A percentile compares a stretch with the other conserved stretches of the same genome.
phyloP scores from a whole-genome alignment of 352 stramenopile species.

The Thraustotheca clavata region DNA sequence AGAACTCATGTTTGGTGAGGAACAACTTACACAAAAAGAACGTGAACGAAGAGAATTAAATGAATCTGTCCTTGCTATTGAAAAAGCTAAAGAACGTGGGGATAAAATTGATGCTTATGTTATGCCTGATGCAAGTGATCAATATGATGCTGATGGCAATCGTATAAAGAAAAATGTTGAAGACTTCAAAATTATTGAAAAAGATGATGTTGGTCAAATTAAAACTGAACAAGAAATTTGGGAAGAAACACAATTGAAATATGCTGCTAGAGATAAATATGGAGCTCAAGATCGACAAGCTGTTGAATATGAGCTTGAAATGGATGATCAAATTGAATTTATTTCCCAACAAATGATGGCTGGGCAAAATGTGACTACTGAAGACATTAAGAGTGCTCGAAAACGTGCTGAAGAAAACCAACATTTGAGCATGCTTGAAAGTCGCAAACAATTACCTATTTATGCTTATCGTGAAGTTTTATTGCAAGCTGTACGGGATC shows the following conservation, averaged over 20 bases:
- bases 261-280: conserved; percentile 43
- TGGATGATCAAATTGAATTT: conserved; percentile 99
- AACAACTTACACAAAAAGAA: conserved; percentile 70
- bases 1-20: conserved; percentile 70
- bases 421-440: conserved; percentile 93
- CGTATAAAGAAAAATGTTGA: conserved; percentile 87
- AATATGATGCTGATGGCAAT: conserved; percentile 83
- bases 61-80: conserved; percentile 84
- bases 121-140: conserved; percentile 94
- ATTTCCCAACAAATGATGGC: conserved; percentile 89
- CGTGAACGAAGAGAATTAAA: conserved; percentile 76
- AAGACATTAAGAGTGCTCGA: conserved; percentile 60
- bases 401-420: conserved; percentile 67
- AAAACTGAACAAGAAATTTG: conserved; percentile 98
- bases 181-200: conserved; percentile 66
- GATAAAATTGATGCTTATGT: conserved; percentile 84
- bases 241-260: conserved; percentile 95
- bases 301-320: conserved; percentile 94
- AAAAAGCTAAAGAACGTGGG: conserved; percentile 58
- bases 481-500: conserved; percentile 68
- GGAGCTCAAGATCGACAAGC: conserved; percentile 59
- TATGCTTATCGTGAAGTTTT: conserved; percentile 98
- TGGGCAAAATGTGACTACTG: conserved; percentile 72
- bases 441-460: conserved; percentile 94
- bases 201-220: conserved; percentile 84